A percentile compares a stretch with the other conserved stretches of the same genome.
Evolutionary conservation across 495 filamentous ascomycete genomes (phyloP).

Genomic region (Podospora anserina): DNA sequence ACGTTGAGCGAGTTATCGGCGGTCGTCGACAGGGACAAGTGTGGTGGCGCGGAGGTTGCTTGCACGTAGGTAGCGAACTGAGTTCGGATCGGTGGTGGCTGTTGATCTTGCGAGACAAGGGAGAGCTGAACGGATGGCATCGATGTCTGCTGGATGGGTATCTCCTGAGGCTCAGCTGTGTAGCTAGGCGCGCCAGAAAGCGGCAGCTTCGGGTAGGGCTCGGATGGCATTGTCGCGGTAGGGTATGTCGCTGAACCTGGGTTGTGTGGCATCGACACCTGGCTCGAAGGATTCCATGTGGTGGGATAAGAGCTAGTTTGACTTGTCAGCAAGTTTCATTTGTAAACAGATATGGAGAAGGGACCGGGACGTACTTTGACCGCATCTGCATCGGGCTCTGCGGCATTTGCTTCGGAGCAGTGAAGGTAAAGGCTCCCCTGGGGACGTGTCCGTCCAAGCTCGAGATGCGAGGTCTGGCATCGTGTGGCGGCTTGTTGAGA

Average conservation of each 20-base stretch:
- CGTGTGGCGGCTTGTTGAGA: conserved; percentile 49
- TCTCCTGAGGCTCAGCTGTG: conserved; percentile 48
- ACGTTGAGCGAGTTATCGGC: conserved; percentile 42
- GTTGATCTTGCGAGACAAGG: conserved; percentile 39
- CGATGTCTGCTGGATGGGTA: conserved; percentile 48
- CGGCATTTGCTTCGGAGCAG: conserved; percentile 48
- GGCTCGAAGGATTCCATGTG: conserved; percentile 39
- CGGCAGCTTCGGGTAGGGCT: conserved; percentile 48
- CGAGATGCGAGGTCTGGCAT: conserved; percentile 43
- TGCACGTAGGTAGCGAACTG: conserved; percentile 49
- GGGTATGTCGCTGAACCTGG: conserved; percentile 41
- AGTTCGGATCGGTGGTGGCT: conserved; percentile 42
- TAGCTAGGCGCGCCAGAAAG: conserved; percentile 42
- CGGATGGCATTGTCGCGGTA: conserved; percentile 39
- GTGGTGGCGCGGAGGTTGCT: conserved; percentile 40
- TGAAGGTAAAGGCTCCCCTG: conserved; percentile 52
- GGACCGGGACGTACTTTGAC: conserved; percentile 45
- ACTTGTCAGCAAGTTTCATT: not conserved
- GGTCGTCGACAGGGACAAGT: conserved; percentile 43
- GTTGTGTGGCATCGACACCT: conserved; percentile 41
- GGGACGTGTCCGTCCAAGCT: conserved; percentile 45
- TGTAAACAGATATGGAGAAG: not conserved
- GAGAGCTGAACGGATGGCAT: conserved; percentile 51
- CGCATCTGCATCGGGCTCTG: conserved; percentile 52
- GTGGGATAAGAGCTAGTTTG: conserved; percentile 35